Evolutionary conservation across 1,139 yeast genomes (phyloP), one percentile per base, ranked within the genome.

Genomic region (Cylindricascospora bacillispora): DNA sequence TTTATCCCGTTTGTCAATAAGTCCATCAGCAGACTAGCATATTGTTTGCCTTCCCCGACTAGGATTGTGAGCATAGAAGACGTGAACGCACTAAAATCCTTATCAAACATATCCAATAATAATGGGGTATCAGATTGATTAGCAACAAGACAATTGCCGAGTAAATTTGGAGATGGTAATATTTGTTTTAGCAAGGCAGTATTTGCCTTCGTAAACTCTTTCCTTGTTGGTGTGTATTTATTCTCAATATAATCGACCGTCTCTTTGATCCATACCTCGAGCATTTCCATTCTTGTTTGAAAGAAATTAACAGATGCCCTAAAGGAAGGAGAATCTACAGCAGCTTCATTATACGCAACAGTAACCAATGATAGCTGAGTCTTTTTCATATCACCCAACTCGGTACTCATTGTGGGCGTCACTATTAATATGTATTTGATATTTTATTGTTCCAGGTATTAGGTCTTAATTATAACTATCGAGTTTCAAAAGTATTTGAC

Each of bases 251-350:
- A 65, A 28, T 67, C 67, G 2, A 68, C 45, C 16, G 78, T 56
- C 0, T 73, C 74, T 12, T 65, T 66, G 7, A 82, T 52, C 86
- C 94, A 81, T 32, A 65, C 65, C 33, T 78, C 85, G 15, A 83
- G 63, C 27, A 69, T 66, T 18, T 65, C 68, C n/a, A 83, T 58
- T 45, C 81, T 86, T 16, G 60, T 52, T 38, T 76, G 77, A 36
- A 70, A 53, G 45, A 73, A 81, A 46, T 80, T 77, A 24, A 69
- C 64, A 4, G 77, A 66, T 0, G 97, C 94, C 27, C 97, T 61
- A 56, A 89, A 89, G 25, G 86, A 70, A 2, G 97, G 97, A 3
- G 93, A 75, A 54, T 89, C 97, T 33, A 82, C 55, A 0, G 93
- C 83, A 0, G 95, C 95, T 47, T 89, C 98, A 47, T 83, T 83